phyloP scores from a whole-genome alignment of 1,139 yeast genomes.

The Diutina scorzettiae region DNA sequence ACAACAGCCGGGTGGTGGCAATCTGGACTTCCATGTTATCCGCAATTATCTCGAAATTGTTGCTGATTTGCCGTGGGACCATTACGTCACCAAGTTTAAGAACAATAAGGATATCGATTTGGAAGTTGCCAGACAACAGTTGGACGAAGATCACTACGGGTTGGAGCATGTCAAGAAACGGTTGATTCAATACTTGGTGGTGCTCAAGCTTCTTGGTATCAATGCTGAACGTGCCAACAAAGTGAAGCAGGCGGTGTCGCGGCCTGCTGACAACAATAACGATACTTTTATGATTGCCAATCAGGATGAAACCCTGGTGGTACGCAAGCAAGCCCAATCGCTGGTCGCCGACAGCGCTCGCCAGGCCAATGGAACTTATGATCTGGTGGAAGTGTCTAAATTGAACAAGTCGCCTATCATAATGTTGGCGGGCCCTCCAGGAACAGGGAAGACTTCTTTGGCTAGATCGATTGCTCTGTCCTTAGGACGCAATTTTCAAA shows the following conservation, averaged over 20 bases:
- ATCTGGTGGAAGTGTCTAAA: conserved; percentile 19
- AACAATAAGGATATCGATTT: conserved; percentile 40
- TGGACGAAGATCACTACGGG: conserved; percentile 80
- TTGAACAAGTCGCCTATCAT: conserved; percentile 58
- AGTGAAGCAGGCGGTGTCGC: not conserved
- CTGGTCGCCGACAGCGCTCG: conserved; percentile 15
- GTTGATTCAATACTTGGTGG: conserved; percentile 16
- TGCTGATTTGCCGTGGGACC: conserved; percentile 55
- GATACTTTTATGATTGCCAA: conserved; percentile 25
- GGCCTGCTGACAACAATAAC: conserved; percentile 7
- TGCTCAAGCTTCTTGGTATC: conserved; percentile 1
- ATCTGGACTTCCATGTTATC: conserved; percentile 65
- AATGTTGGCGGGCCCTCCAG: conserved; percentile 87
- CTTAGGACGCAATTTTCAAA: conserved; percentile 66
- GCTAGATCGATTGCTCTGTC: conserved; percentile 82
- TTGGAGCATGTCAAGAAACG: conserved; percentile 72
- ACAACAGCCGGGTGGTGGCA: conserved; percentile 34
- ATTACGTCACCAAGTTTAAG: conserved; percentile 24
- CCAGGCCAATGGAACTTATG: conserved; percentile 6
- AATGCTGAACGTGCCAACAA: not conserved
- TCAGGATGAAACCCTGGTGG: conserved; percentile 22
- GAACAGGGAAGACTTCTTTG: conserved; percentile 86
- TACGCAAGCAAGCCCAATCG: conserved; percentile 18
- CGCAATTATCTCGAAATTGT: conserved; percentile 62
- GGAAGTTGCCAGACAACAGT: conserved; percentile 39